Percentiles rank a stretch among this genome's conserved stretches.
Conservation (phyloP, 352 stramenopile genomes). For the Globisporangium barbulae region DNA sequence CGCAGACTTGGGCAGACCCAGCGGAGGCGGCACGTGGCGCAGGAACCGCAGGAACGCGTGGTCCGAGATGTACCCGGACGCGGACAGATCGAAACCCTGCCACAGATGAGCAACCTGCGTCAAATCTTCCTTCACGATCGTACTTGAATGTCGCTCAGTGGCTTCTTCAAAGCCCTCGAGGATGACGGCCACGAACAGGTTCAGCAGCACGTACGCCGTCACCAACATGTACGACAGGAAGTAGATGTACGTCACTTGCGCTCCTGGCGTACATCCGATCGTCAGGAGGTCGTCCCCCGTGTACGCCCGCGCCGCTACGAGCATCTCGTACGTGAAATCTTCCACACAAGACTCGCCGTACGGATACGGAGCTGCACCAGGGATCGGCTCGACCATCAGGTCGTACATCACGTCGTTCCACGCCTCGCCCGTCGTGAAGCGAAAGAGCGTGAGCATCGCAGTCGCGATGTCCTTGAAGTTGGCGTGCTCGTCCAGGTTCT, state of each 20-base stretch:
- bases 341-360: constrained; percentile 36
- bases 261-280: constrained; percentile 36
- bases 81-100: constrained; percentile 34
- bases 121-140: constrained; percentile 39
- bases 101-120: constrained; percentile 24
- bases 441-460: constrained; percentile 63
- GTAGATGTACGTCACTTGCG: constrained; percentile 53
- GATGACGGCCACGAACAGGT: constrained; percentile 80
- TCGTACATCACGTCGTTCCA: constrained; percentile 86
- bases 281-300: constrained; percentile 27
- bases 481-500: constrained; percentile 47
- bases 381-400: constrained; percentile 35
- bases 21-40: constrained; percentile 31
- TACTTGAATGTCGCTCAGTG: constrained; percentile 34
- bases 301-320: constrained; percentile 24
- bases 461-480: constrained; percentile 63
- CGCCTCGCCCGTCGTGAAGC: constrained; percentile 62
- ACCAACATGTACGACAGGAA: constrained; percentile 68
- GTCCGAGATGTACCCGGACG: constrained; percentile 30
- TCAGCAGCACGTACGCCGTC: constrained; percentile 67
- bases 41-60: constrained; percentile 42
- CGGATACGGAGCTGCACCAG: constrained; percentile 20
- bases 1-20: constrained; percentile 27
- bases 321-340: constrained; percentile 32
- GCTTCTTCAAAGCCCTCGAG: constrained; percentile 73